phyloP scores from a whole-genome alignment of 2,329 filamentous ascomycete genomes.

The Hymenoscyphus linearis region DNA sequence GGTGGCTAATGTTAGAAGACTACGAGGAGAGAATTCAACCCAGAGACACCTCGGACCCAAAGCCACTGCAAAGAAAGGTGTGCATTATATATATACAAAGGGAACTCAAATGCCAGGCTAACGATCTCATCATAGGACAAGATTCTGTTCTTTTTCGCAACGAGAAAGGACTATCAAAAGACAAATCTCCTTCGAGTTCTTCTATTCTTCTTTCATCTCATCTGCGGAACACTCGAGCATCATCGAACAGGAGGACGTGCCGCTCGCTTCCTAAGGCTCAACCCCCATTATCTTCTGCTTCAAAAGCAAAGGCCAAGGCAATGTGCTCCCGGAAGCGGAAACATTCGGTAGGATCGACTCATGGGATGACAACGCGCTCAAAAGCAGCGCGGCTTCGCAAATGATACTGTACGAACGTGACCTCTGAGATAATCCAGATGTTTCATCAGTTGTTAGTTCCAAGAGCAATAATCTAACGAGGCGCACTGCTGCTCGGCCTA shows the following conservation, averaged over 20 bases:
- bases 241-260: background rate
- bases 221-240: background rate
- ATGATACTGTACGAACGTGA: background rate
- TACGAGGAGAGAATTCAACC: background rate
- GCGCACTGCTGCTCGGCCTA: background rate
- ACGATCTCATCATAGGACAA: background rate
- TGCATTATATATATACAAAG: background rate
- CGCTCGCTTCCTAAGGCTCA: background rate
- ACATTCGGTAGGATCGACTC: background rate
- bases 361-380: constrained; percentile 1
- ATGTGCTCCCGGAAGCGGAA: background rate
- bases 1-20: too few relatives aligned
- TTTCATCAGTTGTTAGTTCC: background rate
- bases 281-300: background rate
- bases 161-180: background rate
- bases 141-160: background rate
- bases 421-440: background rate
- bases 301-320: background rate
- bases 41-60: background rate
- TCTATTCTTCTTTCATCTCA: background rate
- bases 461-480: background rate
- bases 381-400: constrained; percentile 1
- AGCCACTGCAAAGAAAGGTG: background rate
- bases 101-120: background rate
- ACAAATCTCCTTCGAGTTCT: background rate